phyloP scores from a whole-genome alignment of 116 monocot genomes.

The Trichopus zeylanicus region DNA sequence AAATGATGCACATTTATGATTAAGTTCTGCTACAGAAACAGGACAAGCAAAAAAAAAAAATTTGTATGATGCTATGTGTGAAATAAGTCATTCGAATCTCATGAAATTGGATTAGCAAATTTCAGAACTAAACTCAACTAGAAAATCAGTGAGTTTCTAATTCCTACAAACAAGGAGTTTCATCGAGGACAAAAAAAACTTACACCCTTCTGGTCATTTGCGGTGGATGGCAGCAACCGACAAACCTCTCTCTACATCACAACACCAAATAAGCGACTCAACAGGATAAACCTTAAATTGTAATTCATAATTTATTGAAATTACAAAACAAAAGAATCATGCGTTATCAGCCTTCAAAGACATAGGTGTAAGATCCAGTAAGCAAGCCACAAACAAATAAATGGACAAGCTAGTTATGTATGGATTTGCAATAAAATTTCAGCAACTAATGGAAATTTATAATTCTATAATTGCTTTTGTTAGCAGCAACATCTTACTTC shows the following conservation, averaged over 20 bases:
- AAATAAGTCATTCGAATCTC: too few relatives aligned
- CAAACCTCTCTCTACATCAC: conserved; percentile 89
- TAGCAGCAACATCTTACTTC: too few relatives aligned
- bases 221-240: conserved; percentile 57
- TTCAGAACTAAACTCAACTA: neutral
- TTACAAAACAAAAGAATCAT: neutral
- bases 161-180: neutral
- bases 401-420: too few relatives aligned
- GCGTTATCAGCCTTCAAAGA: neutral
- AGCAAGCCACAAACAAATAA: neutral
- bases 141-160: too few relatives aligned
- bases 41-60: too few relatives aligned
- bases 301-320: neutral
- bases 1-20: too few relatives aligned
- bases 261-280: conserved; percentile 1
- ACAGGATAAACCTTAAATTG: neutral
- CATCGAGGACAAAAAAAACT: conserved; percentile 19
- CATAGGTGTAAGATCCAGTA: neutral
- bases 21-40: too few relatives aligned
- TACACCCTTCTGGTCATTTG: conserved; percentile 87
- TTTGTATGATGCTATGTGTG: too few relatives aligned
- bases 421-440: too few relatives aligned
- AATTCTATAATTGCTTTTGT: too few relatives aligned
- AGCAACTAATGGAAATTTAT: too few relatives aligned
- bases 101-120: neutral